These are phyloP conservation scores for Suillus lakei DNA, from an alignment of 768 basidiomycete genomes.

Conservation along the genomic window DNA sequence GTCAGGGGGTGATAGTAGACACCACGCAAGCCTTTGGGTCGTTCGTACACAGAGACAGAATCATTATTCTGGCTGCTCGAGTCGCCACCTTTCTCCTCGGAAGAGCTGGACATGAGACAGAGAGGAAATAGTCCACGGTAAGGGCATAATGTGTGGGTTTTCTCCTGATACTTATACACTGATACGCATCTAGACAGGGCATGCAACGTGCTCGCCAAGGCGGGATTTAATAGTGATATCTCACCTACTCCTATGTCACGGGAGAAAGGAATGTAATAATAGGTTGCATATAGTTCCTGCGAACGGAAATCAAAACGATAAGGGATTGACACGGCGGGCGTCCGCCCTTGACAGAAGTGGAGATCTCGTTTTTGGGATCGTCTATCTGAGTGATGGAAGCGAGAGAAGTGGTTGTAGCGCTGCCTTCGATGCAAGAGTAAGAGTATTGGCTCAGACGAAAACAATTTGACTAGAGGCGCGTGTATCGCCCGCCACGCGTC, in stretches of 20 bases:
- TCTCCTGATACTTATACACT: neutral
- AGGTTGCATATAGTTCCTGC: neutral
- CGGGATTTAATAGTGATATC: neutral
- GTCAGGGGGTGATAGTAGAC: slow-evolving; percentile 65
- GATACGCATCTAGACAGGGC: neutral
- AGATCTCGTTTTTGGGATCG: no score
- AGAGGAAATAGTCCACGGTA: neutral
- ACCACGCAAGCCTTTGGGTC: slow-evolving; percentile 54
- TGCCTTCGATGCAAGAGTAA: no score
- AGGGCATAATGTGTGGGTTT: neutral
- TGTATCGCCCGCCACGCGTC: no score
- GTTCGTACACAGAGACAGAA: slow-evolving; percentile 35
- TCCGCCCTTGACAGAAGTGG: no score
- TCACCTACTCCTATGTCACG: neutral
- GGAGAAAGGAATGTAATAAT: neutral
- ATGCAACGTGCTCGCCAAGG: neutral
- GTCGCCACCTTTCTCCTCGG: slow-evolving; percentile 8
- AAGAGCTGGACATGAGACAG: neutral
- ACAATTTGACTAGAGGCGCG: no score
- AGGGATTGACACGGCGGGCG: slow-evolving; percentile 5
- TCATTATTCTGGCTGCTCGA: neutral
- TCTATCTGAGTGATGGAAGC: no score
- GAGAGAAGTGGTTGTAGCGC: no score
- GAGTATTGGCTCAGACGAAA: no score
- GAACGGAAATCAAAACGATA: neutral